Percentiles rank a stretch among this genome's conserved stretches.
Evolutionary conservation across 1,284 basidiomycete species (phyloP).

Genomic region (Coniophora puteana): DNA sequence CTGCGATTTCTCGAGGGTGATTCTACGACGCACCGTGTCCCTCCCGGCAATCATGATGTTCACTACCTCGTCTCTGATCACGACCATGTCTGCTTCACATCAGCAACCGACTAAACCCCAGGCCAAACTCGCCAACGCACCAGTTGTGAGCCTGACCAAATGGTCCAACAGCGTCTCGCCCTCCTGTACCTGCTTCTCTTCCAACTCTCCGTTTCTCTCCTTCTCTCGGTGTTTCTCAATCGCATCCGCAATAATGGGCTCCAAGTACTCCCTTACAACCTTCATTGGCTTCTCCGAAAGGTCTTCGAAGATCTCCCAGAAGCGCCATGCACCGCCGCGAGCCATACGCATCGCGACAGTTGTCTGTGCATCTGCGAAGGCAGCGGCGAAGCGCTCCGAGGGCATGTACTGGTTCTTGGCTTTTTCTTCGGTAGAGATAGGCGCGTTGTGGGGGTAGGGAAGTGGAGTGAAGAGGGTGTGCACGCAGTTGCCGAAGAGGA

Average conservation of each 20-base stretch:
- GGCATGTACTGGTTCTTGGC: constrained; percentile 5
- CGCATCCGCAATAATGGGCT: constrained; percentile 9
- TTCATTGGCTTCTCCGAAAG: constrained; percentile 25
- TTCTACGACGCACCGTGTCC: constrained; percentile 32
- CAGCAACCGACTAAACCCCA: neutral
- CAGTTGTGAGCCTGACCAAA: constrained; percentile 29
- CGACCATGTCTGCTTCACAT: constrained; percentile 20
- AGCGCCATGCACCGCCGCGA: constrained; percentile 29
- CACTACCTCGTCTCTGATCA: constrained; percentile 37
- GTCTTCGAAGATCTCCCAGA: constrained; percentile 29
- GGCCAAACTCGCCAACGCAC: constrained; percentile 4
- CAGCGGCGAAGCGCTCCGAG: constrained; percentile 25
- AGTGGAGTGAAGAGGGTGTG: constrained; percentile 1
- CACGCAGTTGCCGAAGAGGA: constrained; percentile 27
- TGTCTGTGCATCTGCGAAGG: constrained; percentile 24
- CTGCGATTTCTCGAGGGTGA: neutral
- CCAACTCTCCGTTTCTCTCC: too few species aligned
- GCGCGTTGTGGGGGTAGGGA: constrained; percentile 4
- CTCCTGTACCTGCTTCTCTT: constrained; percentile 11
- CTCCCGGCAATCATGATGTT: constrained; percentile 39
- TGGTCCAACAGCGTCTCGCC: constrained; percentile 34
- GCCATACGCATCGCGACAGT: constrained; percentile 22
- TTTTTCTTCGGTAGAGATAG: neutral
- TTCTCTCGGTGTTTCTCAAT: constrained; percentile 10
- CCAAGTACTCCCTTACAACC: constrained; percentile 28